phyloP scores from a whole-genome alignment of 2,329 filamentous ascomycete species.

The Metarhizium anisopliae region DNA sequence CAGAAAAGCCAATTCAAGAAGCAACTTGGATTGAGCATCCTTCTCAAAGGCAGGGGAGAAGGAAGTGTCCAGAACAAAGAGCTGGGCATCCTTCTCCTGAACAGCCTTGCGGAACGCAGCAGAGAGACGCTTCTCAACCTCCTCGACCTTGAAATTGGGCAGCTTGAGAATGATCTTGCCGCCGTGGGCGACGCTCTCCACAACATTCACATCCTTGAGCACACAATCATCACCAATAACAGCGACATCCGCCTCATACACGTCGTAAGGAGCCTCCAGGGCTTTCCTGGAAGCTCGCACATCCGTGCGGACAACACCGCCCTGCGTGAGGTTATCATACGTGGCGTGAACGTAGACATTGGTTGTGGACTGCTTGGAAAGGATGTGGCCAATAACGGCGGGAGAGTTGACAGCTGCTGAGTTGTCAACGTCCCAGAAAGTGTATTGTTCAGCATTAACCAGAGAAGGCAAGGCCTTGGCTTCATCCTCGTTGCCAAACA shows the following conservation, averaged over 20 bases:
- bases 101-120: slow-evolving; percentile 61
- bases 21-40: slow-evolving; percentile 55
- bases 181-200: slow-evolving; percentile 59
- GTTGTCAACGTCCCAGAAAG: slow-evolving; percentile 85
- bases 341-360: slow-evolving; percentile 54
- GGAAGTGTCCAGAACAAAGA: slow-evolving; percentile 69
- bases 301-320: slow-evolving; percentile 76
- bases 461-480: slow-evolving; percentile 31
- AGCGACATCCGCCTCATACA: slow-evolving; percentile 69
- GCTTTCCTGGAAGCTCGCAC: slow-evolving; percentile 75
- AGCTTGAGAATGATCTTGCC: slow-evolving; percentile 70
- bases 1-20: slow-evolving; percentile 77
- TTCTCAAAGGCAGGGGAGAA: slow-evolving; percentile 59
- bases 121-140: slow-evolving; percentile 79
- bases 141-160: slow-evolving; percentile 74
- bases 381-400: slow-evolving; percentile 45
- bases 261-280: slow-evolving; percentile 74
- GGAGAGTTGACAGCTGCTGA: slow-evolving; percentile 60
- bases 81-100: slow-evolving; percentile 57
- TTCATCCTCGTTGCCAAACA: slow-evolving; percentile 46
- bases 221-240: slow-evolving; percentile 75
- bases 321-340: slow-evolving; percentile 59
- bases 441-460: slow-evolving; percentile 68
- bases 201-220: slow-evolving; percentile 66
- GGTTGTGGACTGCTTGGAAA: slow-evolving; percentile 63